phyloP scores from a whole-genome alignment of 805 yeast species.

The Metschnikowia gelsemii region DNA sequence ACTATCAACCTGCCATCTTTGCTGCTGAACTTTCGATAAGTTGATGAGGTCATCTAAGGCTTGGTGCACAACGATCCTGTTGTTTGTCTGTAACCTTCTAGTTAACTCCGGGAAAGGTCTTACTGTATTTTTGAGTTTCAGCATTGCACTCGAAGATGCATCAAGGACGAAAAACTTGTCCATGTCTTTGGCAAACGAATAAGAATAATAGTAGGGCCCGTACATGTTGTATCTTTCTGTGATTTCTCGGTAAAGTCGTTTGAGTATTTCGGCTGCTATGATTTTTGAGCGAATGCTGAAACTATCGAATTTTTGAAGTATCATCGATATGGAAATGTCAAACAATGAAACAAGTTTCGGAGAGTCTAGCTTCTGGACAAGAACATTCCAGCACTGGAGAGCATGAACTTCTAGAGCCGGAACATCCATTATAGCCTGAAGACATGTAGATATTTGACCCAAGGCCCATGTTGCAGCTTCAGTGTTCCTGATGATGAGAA shows the following conservation, averaged over 20 bases:
- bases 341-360: slow-evolving; percentile 62
- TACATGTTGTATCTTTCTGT: slow-evolving; percentile 39
- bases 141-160: slow-evolving; percentile 26
- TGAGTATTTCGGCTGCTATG: slow-evolving; percentile 54
- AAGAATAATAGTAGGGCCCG: slow-evolving; percentile 52
- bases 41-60: slow-evolving; percentile 62
- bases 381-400: slow-evolving; percentile 63
- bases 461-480: slow-evolving; percentile 55
- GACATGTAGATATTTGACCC: slow-evolving; percentile 83
- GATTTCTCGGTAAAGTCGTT: slow-evolving; percentile 31
- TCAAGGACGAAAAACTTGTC: slow-evolving; percentile 25
- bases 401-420: slow-evolving; percentile 59
- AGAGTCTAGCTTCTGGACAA: slow-evolving; percentile 57
- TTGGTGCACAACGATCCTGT: slow-evolving; percentile 69
- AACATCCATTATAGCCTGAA: slow-evolving; percentile 74
- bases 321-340: slow-evolving; percentile 70
- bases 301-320: slow-evolving; percentile 62
- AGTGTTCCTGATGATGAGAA: slow-evolving; percentile 57
- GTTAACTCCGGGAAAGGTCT: slow-evolving; percentile 51
- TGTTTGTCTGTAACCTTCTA: slow-evolving; percentile 57
- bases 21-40: slow-evolving; percentile 52
- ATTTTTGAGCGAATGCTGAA: slow-evolving; percentile 51
- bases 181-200: slow-evolving; percentile 38
- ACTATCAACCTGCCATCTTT: slow-evolving; percentile 45
- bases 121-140: slow-evolving; percentile 33